Evolutionary conservation across 2,329 filamentous ascomycete genomes (phyloP), one percentile per base, ranked within the genome.

Genomic region (Diaporthe amygdali): DNA sequence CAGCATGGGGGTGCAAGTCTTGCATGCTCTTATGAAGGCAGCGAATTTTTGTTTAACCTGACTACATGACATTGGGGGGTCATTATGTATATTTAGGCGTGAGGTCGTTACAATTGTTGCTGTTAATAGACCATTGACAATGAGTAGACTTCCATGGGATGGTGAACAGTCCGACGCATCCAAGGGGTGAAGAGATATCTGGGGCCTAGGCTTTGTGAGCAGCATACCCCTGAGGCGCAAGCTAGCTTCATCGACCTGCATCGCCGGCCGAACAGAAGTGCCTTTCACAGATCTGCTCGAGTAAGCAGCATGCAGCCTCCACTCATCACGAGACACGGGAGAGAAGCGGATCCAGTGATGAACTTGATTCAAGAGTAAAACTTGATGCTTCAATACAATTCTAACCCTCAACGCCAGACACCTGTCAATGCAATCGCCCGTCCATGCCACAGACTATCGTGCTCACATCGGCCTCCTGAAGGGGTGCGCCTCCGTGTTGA

Each of bases 401-500:
- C 59, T 41, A 66, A 41, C 34, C 25, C 25, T 15, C 30, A 49
- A 41, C 66, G 27, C 41, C 66, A 17, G 37, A 49, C 52, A 30
- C 66, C 52, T 59, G 44, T 32, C 7, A 25, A 68, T 59, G 66
- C 66, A 32, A 47, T 6, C 14, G 25, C 17, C 17, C n/a, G 25
- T 49, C 4, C 22, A 27, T 32, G 20, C 41, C 39, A 32, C 20
- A 32, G n/a, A 27, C 54, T 49, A 5, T 12, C n/a, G 20, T 41
- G 22, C 34, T 51, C 34, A 68, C 41, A n/a, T 72, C 68, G 85
- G 84, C 75, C 87, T 79, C 77, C 79, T 84, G 76, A 90, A 87
- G 1, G 89, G 88, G 76, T 91, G 89, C 25, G 89, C 89, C 80
- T 91, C 89, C 0, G 89, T 91, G 77, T 91, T 90, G 72, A 92